phyloP scores from a whole-genome alignment of 2,329 filamentous ascomycete genomes.

The Aspergillus latus region DNA sequence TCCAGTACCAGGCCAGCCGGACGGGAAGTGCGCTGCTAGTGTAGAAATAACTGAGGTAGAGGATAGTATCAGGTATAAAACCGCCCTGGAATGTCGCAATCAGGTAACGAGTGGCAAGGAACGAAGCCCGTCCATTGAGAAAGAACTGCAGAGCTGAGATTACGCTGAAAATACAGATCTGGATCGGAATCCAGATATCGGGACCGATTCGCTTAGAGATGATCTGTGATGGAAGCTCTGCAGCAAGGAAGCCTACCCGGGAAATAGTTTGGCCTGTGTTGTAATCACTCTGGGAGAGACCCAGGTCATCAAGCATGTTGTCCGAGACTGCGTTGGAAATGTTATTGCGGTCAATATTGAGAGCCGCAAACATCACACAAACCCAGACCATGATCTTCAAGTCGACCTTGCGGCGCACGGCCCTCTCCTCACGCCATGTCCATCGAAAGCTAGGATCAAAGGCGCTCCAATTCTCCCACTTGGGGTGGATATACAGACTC shows the following conservation, averaged over 20 bases:
- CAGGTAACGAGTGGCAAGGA: conserved; percentile 31
- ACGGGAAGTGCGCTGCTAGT: conserved; percentile 45
- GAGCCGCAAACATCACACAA: conserved; percentile 38
- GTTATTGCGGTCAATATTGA: conserved; percentile 33
- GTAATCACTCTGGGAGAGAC: conserved; percentile 20
- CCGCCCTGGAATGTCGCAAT: conserved; percentile 42
- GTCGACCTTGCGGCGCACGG: conserved; percentile 26
- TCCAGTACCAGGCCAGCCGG: conserved; percentile 3
- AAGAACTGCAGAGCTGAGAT: conserved; percentile 45
- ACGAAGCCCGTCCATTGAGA: conserved; percentile 44
- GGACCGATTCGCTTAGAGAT: conserved; percentile 53
- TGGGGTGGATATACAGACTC: conserved; percentile 22
- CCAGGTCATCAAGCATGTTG: conserved; percentile 50
- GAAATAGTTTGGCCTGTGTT: conserved; percentile 56
- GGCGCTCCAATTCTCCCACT: conserved; percentile 32
- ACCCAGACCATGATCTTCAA: conserved; percentile 31
- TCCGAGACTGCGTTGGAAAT: conserved; percentile 52
- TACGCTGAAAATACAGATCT: conserved; percentile 47
- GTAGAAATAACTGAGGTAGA: conserved; percentile 70
- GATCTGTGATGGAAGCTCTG: conserved; percentile 59
- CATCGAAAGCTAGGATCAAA: conserved; percentile 24
- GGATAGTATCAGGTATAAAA: conserved; percentile 60
- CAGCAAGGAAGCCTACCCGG: conserved; percentile 52
- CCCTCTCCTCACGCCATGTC: conserved; percentile 24
- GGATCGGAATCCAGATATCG: conserved; percentile 57